These are phyloP conservation scores for Penicillium hesseltinei DNA, from an alignment of 2,329 filamentous ascomycete species.

Conservation along the genomic window DNA sequence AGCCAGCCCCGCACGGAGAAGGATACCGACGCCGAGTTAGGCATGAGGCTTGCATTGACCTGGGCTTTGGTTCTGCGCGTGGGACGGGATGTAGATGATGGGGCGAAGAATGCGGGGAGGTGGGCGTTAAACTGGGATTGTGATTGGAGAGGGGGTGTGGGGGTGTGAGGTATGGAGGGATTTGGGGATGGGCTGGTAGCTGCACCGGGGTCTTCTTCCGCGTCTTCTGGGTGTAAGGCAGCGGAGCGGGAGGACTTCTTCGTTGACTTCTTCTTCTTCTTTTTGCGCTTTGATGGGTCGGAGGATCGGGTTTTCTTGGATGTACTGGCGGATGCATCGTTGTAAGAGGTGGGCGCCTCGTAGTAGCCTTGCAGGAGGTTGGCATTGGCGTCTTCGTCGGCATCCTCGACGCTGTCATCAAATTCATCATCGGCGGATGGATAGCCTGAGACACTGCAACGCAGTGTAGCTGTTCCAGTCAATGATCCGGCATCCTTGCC, in stretches of 20 bases:
- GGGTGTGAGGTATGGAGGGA: constrained; percentile 23
- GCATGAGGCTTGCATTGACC: constrained; percentile 75
- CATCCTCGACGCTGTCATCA: constrained; percentile 40
- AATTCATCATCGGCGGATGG: constrained; percentile 50
- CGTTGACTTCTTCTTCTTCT: constrained; percentile 39
- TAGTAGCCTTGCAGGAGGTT: constrained; percentile 48
- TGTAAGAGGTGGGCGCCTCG: constrained; percentile 41
- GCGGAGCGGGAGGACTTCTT: constrained; percentile 29
- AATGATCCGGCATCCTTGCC: constrained; percentile 68
- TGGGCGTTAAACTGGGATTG: constrained; percentile 17
- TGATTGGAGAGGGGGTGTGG: constrained; percentile 17
- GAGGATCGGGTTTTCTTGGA: constrained; percentile 26
- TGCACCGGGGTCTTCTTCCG: constrained; percentile 17
- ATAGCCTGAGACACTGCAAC: constrained; percentile 75
- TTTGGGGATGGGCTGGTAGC: constrained; percentile 19
- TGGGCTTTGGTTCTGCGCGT: constrained; percentile 47
- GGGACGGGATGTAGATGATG: constrained; percentile 22
- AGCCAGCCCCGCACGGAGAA: constrained; percentile 62
- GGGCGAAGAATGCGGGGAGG: constrained; percentile 23
- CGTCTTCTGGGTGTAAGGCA: constrained; percentile 18
- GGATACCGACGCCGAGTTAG: constrained; percentile 71
- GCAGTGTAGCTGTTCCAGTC: constrained; percentile 67
- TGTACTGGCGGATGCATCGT: constrained; percentile 24
- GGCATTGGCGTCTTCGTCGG: constrained; percentile 33
- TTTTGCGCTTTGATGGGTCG: constrained; percentile 34